Evolutionary conservation across 257 asterid genomes (phyloP).

Genomic region (Forsythia viridissima): DNA sequence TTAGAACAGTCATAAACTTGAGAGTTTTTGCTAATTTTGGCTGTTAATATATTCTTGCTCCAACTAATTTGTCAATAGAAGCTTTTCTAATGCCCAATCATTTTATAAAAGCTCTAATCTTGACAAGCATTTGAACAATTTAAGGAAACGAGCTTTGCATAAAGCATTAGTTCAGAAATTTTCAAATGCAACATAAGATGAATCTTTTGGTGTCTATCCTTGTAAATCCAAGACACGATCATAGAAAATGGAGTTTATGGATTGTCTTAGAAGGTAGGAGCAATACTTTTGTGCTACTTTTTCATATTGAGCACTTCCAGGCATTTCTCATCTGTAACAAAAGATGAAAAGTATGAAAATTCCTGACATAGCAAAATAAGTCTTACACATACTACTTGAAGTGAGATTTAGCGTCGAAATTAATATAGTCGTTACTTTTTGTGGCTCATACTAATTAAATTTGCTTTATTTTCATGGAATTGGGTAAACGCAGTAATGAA

Average conservation of each 20-base stretch:
- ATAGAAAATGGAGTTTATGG: background rate
- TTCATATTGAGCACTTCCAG: too few relatives aligned
- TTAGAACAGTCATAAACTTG: background rate
- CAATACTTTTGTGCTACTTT: background rate
- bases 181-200: background rate
- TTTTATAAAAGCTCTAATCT: conserved; percentile 3
- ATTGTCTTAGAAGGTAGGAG: background rate
- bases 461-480: background rate
- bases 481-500: background rate
- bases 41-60: conserved; percentile 5
- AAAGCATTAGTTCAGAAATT: background rate
- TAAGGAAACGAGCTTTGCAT: background rate
- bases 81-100: conserved; percentile 10
- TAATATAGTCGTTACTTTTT: background rate
- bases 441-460: background rate
- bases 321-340: too few relatives aligned
- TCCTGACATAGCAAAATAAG: too few relatives aligned
- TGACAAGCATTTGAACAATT: background rate
- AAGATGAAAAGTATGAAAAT: background rate
- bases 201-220: background rate
- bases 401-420: too few relatives aligned
- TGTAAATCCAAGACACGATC: background rate
- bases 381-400: too few relatives aligned
- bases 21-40: background rate
- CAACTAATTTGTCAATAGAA: conserved; percentile 7